A percentile compares a stretch with the other conserved stretches of the same genome.
These are phyloP conservation scores for Pichia exigua DNA, from an alignment of 805 yeast genomes.

Conservation along the genomic window DNA sequence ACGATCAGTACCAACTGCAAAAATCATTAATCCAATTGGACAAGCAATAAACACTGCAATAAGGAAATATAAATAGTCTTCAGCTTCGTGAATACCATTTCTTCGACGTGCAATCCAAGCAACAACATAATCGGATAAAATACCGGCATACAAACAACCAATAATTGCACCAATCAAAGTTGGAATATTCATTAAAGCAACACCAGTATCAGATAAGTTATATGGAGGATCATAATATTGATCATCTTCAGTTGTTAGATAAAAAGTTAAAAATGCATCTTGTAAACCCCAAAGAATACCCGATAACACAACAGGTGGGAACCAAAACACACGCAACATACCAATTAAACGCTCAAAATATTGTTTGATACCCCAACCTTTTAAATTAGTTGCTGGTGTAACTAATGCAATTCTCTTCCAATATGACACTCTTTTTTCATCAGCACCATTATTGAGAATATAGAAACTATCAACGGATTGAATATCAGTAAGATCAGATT, in stretches of 20 bases:
- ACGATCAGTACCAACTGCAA: slow-evolving; percentile 58
- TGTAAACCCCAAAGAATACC: slow-evolving; percentile 79
- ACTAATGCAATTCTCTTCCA: slow-evolving; percentile 40
- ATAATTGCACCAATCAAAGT: slow-evolving; percentile 56
- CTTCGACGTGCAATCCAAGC: slow-evolving; percentile 53
- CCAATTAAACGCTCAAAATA: slow-evolving; percentile 44
- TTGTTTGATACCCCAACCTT: slow-evolving; percentile 61
- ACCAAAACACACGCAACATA: slow-evolving; percentile 48
- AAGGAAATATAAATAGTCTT: slow-evolving; percentile 51
- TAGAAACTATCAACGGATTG: slow-evolving; percentile 7
- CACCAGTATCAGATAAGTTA: slow-evolving; percentile 56
- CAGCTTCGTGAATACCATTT: slow-evolving; percentile 58
- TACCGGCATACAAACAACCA: slow-evolving; percentile 61
- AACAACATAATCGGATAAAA: slow-evolving; percentile 51
- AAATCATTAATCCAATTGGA: slow-evolving; percentile 55
- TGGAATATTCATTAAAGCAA: slow-evolving; percentile 71
- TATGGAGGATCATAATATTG: slow-evolving; percentile 59
- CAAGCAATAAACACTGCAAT: slow-evolving; percentile 49
- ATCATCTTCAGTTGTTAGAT: slow-evolving; percentile 66
- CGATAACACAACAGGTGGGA: slow-evolving; percentile 58
- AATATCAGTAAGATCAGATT: background rate
- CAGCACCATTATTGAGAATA: slow-evolving; percentile 30
- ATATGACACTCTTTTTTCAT: slow-evolving; percentile 36
- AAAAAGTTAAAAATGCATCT: slow-evolving; percentile 68
- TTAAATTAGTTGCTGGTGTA: slow-evolving; percentile 51